Percentiles rank a stretch among this genome's conserved stretches.
Evolutionary conservation across 345 rosid genomes (phyloP).

Genomic region (Populus euphratica): DNA sequence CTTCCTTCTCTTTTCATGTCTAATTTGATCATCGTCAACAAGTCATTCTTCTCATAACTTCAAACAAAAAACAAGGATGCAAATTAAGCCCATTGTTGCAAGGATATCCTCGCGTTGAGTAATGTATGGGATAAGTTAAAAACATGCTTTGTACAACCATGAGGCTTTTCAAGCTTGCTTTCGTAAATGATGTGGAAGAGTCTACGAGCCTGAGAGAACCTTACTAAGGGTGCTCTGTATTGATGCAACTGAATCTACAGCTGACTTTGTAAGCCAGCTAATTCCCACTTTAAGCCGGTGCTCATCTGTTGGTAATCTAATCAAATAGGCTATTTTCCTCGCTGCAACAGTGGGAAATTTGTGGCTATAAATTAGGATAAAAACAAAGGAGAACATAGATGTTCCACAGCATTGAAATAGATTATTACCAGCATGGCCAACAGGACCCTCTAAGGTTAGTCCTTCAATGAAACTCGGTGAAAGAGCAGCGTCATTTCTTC

Average conservation of each 20-base stretch:
- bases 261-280: slow-evolving; percentile 85
- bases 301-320: slow-evolving; percentile 86
- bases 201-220: slow-evolving; percentile 47
- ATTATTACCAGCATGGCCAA: slow-evolving; percentile 71
- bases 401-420: not conserved
- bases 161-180: not conserved
- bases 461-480: slow-evolving; percentile 90
- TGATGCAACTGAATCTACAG: slow-evolving; percentile 69
- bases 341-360: slow-evolving; percentile 40
- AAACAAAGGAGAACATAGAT: not conserved
- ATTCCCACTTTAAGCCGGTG: slow-evolving; percentile 84
- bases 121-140: not conserved
- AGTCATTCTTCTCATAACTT: no score
- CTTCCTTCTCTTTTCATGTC: no score
- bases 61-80: no score
- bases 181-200: not conserved
- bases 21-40: no score
- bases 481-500: slow-evolving; percentile 78
- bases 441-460: slow-evolving; percentile 76
- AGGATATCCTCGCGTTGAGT: no score
- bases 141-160: not conserved
- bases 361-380: not conserved
- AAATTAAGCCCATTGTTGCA: no score
- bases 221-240: slow-evolving; percentile 63
- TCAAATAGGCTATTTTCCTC: slow-evolving; percentile 77